phyloP scores from a whole-genome alignment of 2,329 filamentous ascomycete species.

The Pseudopyrenochaeta lycopersici region DNA sequence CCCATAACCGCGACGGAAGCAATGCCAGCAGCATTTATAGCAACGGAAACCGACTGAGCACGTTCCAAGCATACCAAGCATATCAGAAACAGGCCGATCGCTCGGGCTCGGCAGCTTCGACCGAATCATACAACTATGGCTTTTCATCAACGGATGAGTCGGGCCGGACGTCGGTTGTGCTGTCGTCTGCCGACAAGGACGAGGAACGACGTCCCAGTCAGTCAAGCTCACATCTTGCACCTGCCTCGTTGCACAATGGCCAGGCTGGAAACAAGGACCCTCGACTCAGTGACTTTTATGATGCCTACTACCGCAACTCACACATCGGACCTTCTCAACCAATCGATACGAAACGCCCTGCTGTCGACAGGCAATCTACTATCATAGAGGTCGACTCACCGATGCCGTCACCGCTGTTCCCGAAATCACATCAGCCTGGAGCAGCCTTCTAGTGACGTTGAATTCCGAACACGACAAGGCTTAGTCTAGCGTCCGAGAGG shows the following conservation, averaged over 20 bases:
- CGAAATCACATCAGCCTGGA: constrained; percentile 24
- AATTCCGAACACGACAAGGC: not conserved
- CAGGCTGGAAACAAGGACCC: constrained; percentile 25
- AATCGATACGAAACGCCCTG: constrained; percentile 19
- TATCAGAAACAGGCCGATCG: constrained; percentile 19
- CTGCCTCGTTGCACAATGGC: constrained; percentile 9
- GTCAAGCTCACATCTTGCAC: constrained; percentile 25
- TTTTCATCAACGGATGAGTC: constrained; percentile 27
- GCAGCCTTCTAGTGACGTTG: constrained; percentile 25
- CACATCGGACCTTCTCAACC: constrained; percentile 17
- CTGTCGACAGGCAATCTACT: constrained; percentile 30
- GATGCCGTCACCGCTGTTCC: constrained; percentile 31
- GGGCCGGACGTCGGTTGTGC: constrained; percentile 26
- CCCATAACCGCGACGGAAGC: constrained; percentile 41
- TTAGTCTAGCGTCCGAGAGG: not conserved
- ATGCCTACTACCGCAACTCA: constrained; percentile 49
- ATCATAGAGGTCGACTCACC: constrained; percentile 42
- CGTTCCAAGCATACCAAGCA: constrained; percentile 23
- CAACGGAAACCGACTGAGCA: constrained; percentile 32
- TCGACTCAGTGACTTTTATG: constrained; percentile 51
- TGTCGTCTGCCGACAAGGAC: constrained; percentile 22
- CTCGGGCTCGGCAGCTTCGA: constrained; percentile 22
- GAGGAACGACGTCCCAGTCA: constrained; percentile 20
- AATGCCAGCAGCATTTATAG: constrained; percentile 47
- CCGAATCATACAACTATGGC: constrained; percentile 24